phyloP scores from a whole-genome alignment of 768 basidiomycete genomes.

The Mycena kentingensis region DNA sequence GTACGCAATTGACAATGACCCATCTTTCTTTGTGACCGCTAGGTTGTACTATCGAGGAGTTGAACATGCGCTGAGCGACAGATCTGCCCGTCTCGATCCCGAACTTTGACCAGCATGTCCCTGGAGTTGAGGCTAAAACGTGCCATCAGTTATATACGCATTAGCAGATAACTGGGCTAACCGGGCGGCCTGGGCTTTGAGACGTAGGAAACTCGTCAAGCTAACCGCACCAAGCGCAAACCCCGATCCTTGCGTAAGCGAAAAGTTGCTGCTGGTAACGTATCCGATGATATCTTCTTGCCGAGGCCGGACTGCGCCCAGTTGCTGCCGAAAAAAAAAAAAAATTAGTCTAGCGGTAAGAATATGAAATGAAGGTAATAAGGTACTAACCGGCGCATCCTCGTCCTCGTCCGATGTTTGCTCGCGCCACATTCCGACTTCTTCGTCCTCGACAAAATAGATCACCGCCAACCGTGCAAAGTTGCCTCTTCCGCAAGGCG shows the following conservation, averaged over 20 bases:
- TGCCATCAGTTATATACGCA: constrained; percentile 21
- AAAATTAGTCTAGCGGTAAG: too few species aligned
- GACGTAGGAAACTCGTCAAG: constrained; percentile 50
- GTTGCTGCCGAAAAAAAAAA: neutral
- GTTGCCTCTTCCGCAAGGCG: constrained; percentile 64
- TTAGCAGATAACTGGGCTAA: constrained; percentile 15
- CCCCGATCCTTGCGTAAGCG: constrained; percentile 75
- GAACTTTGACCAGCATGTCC: constrained; percentile 59
- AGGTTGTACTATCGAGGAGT: constrained; percentile 23
- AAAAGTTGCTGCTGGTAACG: constrained; percentile 82
- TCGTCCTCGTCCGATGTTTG: constrained; percentile 8
- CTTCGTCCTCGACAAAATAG: constrained; percentile 60
- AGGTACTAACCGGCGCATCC: constrained; percentile 29
- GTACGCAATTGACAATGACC: too few species aligned
- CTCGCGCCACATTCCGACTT: constrained; percentile 50
- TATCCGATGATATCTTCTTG: constrained; percentile 68
- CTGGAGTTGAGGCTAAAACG: constrained; percentile 28
- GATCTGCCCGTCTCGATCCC: constrained; percentile 56
- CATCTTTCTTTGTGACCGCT: neutral
- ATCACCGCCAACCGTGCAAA: constrained; percentile 77
- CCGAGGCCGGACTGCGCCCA: constrained; percentile 37
- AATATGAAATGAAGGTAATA: constrained; percentile 25
- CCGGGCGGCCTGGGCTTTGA: constrained; percentile 52
- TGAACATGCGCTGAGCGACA: constrained; percentile 55
- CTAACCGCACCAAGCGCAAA: constrained; percentile 77